Evolutionary conservation across 345 rosid species (phyloP).

Genomic region (Adansonia digitata): DNA sequence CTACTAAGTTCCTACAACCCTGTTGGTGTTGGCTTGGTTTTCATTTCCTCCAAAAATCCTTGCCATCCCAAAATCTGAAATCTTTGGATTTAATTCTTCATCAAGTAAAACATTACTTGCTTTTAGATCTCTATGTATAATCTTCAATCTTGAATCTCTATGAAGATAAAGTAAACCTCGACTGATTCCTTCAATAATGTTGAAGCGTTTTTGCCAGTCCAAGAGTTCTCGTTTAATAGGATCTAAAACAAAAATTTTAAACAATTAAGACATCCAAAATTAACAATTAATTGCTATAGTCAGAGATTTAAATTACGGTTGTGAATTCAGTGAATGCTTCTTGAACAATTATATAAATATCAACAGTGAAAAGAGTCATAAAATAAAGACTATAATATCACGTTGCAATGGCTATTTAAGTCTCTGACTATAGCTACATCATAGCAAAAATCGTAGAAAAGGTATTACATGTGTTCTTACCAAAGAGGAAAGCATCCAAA

Average conservation of each 20-base stretch:
- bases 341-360: too few relatives aligned
- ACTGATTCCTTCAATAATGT: background rate
- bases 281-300: too few relatives aligned
- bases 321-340: too few relatives aligned
- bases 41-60: constrained; percentile 21
- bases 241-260: background rate
- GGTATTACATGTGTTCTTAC: constrained; percentile 1
- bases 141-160: constrained; percentile 22
- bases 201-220: background rate
- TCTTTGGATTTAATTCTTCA: constrained; percentile 23
- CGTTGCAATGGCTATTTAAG: too few relatives aligned
- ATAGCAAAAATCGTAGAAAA: too few relatives aligned
- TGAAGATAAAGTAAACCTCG: background rate
- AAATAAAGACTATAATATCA: too few relatives aligned
- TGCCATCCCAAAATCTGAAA: constrained; percentile 39
- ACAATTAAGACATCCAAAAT: background rate
- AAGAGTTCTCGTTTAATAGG: background rate
- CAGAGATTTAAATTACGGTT: too few relatives aligned
- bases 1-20: constrained; percentile 30
- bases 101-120: constrained; percentile 29
- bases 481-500: constrained; percentile 29
- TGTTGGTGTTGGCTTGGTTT: constrained; percentile 18
- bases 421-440: too few relatives aligned
- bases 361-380: too few relatives aligned
- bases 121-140: constrained; percentile 34